Evolutionary conservation across 176 grass and related monocot genomes (phyloP).

Genomic region (Thinopyrum elongatum): DNA sequence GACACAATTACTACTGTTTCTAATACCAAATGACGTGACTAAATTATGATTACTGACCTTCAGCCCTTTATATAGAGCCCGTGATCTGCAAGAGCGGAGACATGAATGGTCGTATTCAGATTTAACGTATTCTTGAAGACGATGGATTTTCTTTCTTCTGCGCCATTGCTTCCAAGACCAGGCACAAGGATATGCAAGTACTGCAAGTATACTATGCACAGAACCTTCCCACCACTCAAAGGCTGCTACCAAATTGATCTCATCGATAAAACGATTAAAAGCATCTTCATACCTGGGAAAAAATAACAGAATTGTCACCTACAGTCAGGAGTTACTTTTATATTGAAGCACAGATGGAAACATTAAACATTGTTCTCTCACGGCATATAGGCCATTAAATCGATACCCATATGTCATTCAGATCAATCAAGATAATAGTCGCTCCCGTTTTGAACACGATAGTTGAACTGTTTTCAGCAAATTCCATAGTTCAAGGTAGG

Average conservation of each 20-base stretch:
- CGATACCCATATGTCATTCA: background rate
- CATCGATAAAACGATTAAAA: conserved; percentile 97
- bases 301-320: conserved; percentile 10
- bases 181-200: conserved; percentile 97
- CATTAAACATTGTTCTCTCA: background rate
- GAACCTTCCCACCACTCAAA: conserved; percentile 99
- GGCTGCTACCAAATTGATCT: conserved; percentile 90
- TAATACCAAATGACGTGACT: background rate
- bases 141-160: conserved; percentile 89
- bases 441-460: background rate
- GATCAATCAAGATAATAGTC: background rate
- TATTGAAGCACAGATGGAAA: background rate
- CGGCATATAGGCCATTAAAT: background rate
- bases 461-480: background rate
- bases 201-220: conserved; percentile 87
- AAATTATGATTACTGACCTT: conserved; percentile 58
- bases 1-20: background rate
- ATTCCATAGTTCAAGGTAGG: background rate
- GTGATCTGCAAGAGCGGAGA: conserved; percentile 91
- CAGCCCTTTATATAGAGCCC: conserved; percentile 99
- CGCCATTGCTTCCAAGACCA: conserved; percentile 99
- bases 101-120: conserved; percentile 98
- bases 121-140: conserved; percentile 95
- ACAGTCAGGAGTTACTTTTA: background rate
- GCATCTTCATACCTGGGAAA: conserved; percentile 88